Conservation (phyloP, 1,284 basidiomycete genomes). For the Anthracocystis setariae region DNA sequence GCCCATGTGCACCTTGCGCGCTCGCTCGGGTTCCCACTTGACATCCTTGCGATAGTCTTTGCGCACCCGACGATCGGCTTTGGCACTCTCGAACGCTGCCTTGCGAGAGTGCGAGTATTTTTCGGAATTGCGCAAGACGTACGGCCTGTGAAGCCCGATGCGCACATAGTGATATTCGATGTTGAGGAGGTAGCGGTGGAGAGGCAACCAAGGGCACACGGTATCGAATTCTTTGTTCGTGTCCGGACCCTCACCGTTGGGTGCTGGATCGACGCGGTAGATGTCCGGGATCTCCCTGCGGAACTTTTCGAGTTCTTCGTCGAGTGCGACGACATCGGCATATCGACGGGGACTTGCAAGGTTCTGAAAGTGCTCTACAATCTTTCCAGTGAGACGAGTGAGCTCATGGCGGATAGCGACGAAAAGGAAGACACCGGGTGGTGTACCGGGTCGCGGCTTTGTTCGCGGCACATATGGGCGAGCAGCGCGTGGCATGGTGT, state of each 20-base stretch:
- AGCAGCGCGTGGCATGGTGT: conserved; percentile 68
- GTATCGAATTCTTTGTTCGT: conserved; percentile 56
- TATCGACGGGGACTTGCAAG: conserved; percentile 80
- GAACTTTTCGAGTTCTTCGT: conserved; percentile 85
- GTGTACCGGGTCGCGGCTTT: conserved; percentile 65
- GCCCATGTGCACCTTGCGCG: conserved; percentile 59
- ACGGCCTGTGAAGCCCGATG: conserved; percentile 62
- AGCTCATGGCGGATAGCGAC: conserved; percentile 86
- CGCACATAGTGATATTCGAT: conserved; percentile 64
- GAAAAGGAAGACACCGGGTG: conserved; percentile 85
- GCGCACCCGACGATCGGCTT: conserved; percentile 55
- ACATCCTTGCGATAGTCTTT: conserved; percentile 59
- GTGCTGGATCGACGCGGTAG: conserved; percentile 76
- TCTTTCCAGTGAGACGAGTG: conserved; percentile 85
- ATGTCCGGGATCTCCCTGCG: conserved; percentile 82
- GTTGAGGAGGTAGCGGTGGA: conserved; percentile 63
- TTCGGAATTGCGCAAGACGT: conserved; percentile 58
- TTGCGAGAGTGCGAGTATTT: conserved; percentile 56
- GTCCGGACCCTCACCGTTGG: conserved; percentile 69
- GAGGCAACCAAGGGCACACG: conserved; percentile 56
- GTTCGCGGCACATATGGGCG: conserved; percentile 42
- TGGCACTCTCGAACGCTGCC: conserved; percentile 60
- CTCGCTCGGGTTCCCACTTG: conserved; percentile 53
- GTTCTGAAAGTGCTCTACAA: conserved; percentile 95
- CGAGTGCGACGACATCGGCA: conserved; percentile 82